Conservation (phyloP, 768 basidiomycete species). For the Calocera viscosa region DNA sequence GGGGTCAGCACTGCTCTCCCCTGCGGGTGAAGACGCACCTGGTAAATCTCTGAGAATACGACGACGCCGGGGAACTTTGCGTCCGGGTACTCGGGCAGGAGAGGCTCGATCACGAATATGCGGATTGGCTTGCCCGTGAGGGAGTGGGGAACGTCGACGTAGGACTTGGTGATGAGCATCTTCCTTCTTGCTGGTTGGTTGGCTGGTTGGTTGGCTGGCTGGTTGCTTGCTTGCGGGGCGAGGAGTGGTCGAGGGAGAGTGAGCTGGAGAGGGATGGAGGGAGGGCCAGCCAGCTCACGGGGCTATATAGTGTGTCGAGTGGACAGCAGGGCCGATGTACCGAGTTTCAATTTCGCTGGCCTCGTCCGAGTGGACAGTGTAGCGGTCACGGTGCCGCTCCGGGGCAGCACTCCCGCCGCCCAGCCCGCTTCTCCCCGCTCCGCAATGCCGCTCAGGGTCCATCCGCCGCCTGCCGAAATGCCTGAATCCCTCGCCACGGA, state of each 20-base stretch:
- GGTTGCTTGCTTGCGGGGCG: background rate
- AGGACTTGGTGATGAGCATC: conserved; percentile 76
- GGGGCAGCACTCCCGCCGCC: too few species aligned
- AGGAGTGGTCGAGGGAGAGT: background rate
- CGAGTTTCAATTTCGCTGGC: too few species aligned
- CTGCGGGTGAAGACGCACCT: background rate
- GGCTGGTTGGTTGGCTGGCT: too few species aligned
- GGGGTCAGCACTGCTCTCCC: background rate
- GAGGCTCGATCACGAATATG: conserved; percentile 72
- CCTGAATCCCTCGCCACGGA: background rate
- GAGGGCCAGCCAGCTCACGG: too few species aligned
- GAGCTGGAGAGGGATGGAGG: too few species aligned
- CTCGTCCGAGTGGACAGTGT: too few species aligned
- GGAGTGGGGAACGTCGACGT: conserved; percentile 62
- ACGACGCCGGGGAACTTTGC: conserved; percentile 75
- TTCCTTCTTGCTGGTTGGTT: background rate
- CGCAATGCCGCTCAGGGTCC: background rate
- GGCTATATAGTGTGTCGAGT: too few species aligned
- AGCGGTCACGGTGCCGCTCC: too few species aligned
- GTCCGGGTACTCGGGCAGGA: conserved; percentile 67
- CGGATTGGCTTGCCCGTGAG: conserved; percentile 51
- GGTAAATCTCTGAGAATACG: conserved; percentile 69
- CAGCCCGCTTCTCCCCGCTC: background rate
- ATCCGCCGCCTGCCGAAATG: too few species aligned
- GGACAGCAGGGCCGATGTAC: too few species aligned